Evolutionary conservation across 140 eudicot species (phyloP).

Genomic region (Flaveria floridana): DNA sequence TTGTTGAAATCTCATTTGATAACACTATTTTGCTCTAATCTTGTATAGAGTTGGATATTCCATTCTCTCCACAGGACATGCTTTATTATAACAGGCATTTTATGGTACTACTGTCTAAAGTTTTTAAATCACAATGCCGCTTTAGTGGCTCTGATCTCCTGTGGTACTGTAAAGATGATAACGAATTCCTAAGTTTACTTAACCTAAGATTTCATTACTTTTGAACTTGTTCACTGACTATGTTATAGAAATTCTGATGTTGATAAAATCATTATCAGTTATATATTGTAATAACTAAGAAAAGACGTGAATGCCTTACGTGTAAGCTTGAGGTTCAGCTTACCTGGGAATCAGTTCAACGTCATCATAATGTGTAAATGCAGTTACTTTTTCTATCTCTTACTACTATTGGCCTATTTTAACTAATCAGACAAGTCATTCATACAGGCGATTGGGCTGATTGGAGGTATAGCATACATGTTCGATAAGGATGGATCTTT

Average conservation of each 20-base stretch:
- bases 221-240: constrained; percentile 3
- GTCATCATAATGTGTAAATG: no score
- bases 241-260: background rate
- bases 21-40: background rate
- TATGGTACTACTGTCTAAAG: constrained; percentile 7
- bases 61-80: background rate
- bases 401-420: constrained; percentile 6
- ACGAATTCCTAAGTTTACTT: background rate
- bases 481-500: constrained; percentile 69
- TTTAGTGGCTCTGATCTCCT: background rate
- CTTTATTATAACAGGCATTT: background rate
- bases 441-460: constrained; percentile 56
- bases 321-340: no score
- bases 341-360: no score
- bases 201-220: background rate
- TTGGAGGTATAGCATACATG: constrained; percentile 62
- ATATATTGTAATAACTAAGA: background rate
- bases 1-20: constrained; percentile 14
- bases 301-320: constrained; percentile 11
- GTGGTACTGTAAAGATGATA: constrained; percentile 2
- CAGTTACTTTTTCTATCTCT: background rate
- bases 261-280: background rate
- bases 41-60: constrained; percentile 3
- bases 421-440: constrained; percentile 11
- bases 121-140: background rate